Base-by-base conservation (phyloP, 116 monocot species). In the Cymodocea nodosa region DNA sequence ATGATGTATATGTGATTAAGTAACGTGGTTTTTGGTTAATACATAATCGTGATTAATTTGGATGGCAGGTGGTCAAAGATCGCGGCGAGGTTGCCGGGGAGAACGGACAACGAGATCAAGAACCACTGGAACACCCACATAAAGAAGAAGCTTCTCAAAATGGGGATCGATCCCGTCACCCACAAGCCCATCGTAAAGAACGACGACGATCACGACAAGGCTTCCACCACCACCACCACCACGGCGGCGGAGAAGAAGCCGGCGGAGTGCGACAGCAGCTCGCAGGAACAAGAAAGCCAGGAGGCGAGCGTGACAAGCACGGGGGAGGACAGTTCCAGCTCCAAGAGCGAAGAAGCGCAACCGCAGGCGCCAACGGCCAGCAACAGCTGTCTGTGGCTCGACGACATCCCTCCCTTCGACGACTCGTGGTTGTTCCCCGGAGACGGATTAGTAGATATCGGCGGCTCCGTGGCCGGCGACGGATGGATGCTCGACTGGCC, bases 111-210 rank as follows among this genome's bases (percentile, higher is more conserved):
- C 62, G 90, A 90, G 63, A 90, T 90, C 56, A 90, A 90, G 73
- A 90, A 90, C 73, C 86, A 86, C 65, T 90, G 90, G 91, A 91
- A 91, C 78, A 91, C 91, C 6, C 86, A 87, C 66, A 82, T 91
- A 50, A 91, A 91, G 80, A 91, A 91, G 75, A 91, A 87, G 67
- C 91, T 91, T 9, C 9, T 87, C 55, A 81, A 76, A 72, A 82
- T 91, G 91, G 91, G 91, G 6, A 80, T 91, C 15, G 87, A 91
- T 63, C 91, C 87, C 0, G 70, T 84, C 59, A 87, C 84, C 14
- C 91, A 91, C 44, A 71, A 82, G 52, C 91, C 80, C 2, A 69
- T 91, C 35, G 48, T 67, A 56, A 70, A 57, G 20, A 57, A 72
- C 35, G 30, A 49, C 30, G 25, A 68, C 10, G 69, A 37, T 56